Evolutionary conservation across 352 stramenopile genomes (phyloP).

Genomic region (Pelagophyceae sp.): DNA sequence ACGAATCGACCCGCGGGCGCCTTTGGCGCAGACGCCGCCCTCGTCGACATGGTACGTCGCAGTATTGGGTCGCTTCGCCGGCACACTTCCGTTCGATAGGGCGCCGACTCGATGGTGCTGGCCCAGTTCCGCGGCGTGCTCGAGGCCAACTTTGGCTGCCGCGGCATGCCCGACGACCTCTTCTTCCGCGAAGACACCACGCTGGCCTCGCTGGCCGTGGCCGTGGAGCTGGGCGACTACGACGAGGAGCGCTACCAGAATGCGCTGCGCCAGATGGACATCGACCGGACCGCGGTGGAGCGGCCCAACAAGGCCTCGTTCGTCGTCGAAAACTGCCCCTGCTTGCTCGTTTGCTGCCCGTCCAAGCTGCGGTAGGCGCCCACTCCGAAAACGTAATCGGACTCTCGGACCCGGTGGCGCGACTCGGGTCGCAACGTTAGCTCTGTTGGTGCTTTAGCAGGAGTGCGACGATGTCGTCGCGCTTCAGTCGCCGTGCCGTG

Average conservation of each 20-base stretch:
- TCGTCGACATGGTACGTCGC: background rate
- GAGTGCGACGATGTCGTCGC: background rate
- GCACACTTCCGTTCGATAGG: no score
- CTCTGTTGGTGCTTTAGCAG: no score
- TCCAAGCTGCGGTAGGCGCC: background rate
- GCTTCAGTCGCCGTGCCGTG: background rate
- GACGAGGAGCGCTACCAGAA: background rate
- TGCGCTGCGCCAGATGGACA: background rate
- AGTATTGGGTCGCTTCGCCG: no score
- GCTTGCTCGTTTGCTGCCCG: constrained; percentile 14
- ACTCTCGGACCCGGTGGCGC: no score
- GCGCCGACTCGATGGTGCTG: constrained; percentile 2
- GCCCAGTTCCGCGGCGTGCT: constrained; percentile 12
- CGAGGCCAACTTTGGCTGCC: constrained; percentile 1
- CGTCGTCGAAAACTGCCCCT: constrained; percentile 14
- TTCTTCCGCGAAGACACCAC: constrained; percentile 15
- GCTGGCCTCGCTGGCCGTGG: background rate
- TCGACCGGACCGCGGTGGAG: background rate
- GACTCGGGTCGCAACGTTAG: no score
- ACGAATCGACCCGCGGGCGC: background rate
- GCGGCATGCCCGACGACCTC: background rate
- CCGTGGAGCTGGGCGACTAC: constrained; percentile 1
- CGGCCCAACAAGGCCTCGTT: background rate
- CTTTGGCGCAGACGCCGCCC: background rate
- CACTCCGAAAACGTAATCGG: no score